Conservation (phyloP, 768 basidiomycete genomes). For the Boletus subparvulus region DNA sequence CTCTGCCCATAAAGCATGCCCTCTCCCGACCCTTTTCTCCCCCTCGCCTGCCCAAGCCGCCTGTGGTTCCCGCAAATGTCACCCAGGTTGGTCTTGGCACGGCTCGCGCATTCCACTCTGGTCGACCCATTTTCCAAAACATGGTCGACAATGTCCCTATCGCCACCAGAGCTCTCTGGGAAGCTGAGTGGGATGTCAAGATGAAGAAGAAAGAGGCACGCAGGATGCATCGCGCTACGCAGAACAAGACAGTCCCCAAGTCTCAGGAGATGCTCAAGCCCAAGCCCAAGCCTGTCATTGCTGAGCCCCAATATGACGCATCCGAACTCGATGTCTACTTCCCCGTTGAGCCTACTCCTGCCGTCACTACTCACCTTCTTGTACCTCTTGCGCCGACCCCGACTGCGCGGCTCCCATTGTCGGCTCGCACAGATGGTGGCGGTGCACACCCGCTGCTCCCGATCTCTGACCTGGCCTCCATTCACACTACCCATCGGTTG, state of each 20-base stretch:
- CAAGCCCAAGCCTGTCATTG: slow-evolving; percentile 9
- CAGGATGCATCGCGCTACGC: slow-evolving; percentile 22
- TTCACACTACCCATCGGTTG: slow-evolving; percentile 52
- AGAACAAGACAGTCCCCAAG: slow-evolving; percentile 19
- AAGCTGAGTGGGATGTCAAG: slow-evolving; percentile 68
- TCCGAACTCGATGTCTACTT: slow-evolving; percentile 65
- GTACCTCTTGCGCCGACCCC: slow-evolving; percentile 79
- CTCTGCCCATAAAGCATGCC: slow-evolving; percentile 52
- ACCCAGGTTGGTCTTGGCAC: slow-evolving; percentile 74
- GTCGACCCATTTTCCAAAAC: slow-evolving; percentile 76
- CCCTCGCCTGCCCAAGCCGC: slow-evolving; percentile 59
- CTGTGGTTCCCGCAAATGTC: slow-evolving; percentile 47
- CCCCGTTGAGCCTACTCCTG: slow-evolving; percentile 32
- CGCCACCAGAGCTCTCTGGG: slow-evolving; percentile 69
- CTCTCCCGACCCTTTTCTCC: slow-evolving; percentile 46
- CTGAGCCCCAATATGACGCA: slow-evolving; percentile 24
- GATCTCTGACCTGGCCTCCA: slow-evolving; percentile 46
- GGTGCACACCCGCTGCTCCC: slow-evolving; percentile 47
- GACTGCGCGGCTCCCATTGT: slow-evolving; percentile 61
- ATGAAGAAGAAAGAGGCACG: slow-evolving; percentile 43
- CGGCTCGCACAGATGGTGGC: slow-evolving; percentile 19
- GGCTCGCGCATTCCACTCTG: slow-evolving; percentile 72
- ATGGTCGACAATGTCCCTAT: slow-evolving; percentile 79
- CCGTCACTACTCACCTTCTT: slow-evolving; percentile 64
- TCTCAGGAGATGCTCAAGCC: slow-evolving; percentile 31